Conservation (phyloP, 768 basidiomycete genomes). For the Udeniomyces megalosporus region DNA sequence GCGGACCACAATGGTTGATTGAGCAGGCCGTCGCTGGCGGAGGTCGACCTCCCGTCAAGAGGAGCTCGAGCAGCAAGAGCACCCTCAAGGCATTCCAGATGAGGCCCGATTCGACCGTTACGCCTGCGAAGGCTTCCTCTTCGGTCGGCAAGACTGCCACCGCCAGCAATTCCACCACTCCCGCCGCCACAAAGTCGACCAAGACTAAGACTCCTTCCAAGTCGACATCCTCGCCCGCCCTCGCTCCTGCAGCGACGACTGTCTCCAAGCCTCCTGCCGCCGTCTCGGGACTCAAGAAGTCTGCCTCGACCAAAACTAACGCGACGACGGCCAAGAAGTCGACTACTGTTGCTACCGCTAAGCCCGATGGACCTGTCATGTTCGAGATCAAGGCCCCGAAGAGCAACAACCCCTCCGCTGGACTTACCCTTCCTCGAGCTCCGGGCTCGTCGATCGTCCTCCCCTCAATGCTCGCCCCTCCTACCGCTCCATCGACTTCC, state of each 20-base stretch:
- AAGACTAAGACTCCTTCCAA: neutral
- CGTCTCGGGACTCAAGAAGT: neutral
- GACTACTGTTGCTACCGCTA: neutral
- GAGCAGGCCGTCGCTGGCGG: neutral
- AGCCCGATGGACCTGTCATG: neutral
- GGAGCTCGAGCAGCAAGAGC: conserved; percentile 6
- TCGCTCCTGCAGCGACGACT: neutral
- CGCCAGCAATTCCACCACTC: neutral
- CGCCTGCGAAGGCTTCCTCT: neutral
- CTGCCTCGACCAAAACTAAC: neutral
- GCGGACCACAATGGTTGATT: conserved; percentile 2
- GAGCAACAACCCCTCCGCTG: conserved; percentile 3
- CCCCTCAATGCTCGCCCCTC: neutral
- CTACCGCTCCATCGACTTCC: neutral
- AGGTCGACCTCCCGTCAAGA: conserved; percentile 13
- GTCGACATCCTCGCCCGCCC: neutral
- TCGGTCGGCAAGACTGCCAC: neutral
- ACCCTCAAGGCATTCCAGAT: conserved; percentile 9
- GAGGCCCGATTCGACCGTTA: neutral
- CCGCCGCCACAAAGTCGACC: neutral
- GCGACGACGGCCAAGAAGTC: neutral
- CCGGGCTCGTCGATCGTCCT: conserved; percentile 12
- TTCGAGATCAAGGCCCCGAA: conserved; percentile 11
- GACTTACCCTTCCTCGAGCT: conserved; percentile 4
- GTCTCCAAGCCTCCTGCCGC: neutral